phyloP scores from a whole-genome alignment of 2,329 filamentous ascomycete genomes.

The Myriosclerotinia duriaeana region DNA sequence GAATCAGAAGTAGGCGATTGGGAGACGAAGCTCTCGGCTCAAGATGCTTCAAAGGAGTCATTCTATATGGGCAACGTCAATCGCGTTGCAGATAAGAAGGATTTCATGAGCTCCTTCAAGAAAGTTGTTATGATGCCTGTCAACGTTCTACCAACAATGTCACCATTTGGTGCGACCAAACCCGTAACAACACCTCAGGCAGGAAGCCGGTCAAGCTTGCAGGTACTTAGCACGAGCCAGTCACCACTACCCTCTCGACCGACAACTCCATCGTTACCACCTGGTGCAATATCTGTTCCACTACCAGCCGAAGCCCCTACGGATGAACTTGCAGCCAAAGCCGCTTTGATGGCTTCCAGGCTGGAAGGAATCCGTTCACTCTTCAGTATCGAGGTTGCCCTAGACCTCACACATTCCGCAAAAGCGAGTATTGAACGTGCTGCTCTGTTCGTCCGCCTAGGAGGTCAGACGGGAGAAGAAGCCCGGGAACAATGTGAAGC shows the following conservation, averaged over 20 bases:
- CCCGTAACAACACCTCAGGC: slow-evolving; percentile 31
- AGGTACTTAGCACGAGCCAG: slow-evolving; percentile 31
- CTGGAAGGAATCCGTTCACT: slow-evolving; percentile 92
- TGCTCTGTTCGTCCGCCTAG: slow-evolving; percentile 76
- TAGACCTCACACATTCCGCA: slow-evolving; percentile 83
- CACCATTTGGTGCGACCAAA: slow-evolving; percentile 51
- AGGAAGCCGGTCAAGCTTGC: slow-evolving; percentile 35
- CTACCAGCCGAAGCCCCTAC: slow-evolving; percentile 70
- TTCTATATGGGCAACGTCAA: slow-evolving; percentile 97
- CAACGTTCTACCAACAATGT: slow-evolving; percentile 72
- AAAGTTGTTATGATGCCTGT: slow-evolving; percentile 99
- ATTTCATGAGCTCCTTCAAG: slow-evolving; percentile 94
- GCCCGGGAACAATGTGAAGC: slow-evolving; percentile 84
- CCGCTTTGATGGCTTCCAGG: slow-evolving; percentile 93
- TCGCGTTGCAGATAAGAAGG: slow-evolving; percentile 90
- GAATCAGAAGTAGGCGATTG: slow-evolving; percentile 77
- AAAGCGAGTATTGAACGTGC: slow-evolving; percentile 85
- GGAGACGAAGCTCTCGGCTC: slow-evolving; percentile 89
- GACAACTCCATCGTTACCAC: slow-evolving; percentile 49
- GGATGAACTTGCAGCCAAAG: slow-evolving; percentile 91
- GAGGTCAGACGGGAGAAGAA: slow-evolving; percentile 76
- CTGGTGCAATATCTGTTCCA: slow-evolving; percentile 41
- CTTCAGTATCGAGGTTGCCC: slow-evolving; percentile 93
- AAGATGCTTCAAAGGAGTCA: slow-evolving; percentile 86
- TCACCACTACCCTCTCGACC: slow-evolving; percentile 47